Base-by-base conservation (phyloP, 2,329 filamentous ascomycete genomes). In the Stachybotrys elegans region DNA sequence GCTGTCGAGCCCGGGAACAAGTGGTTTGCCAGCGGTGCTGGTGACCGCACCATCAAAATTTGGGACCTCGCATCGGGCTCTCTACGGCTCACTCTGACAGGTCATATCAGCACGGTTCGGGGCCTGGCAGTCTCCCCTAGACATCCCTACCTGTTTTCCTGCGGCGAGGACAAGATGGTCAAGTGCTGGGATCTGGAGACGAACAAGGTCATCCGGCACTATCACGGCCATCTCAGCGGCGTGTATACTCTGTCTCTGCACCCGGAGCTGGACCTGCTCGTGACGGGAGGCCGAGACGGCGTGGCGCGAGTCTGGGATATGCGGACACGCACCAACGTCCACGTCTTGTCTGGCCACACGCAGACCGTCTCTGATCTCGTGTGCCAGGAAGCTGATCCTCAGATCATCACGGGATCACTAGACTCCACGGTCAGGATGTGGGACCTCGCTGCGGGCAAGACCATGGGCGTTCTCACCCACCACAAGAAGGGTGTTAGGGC, bases 151-250 rank as follows among this genome's bases (percentile, higher is more conserved):
- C 78, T 98, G 9, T 98, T 98, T 67, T 95, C 90, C 11, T 98
- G 93, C 59, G 94, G 89, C 46, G 93, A 98, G 67, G 93, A 98
- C 65, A 98, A 98, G 73, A 96, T 96, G 91, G 93, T 98, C 50
- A 98, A 98, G 69, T 98, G 93, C 70, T 98, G 93, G 93, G 93
- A 98, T 70, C 71, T 98, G 52, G 93, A 98, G 67, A 96, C 92
- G n/a, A 98, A 98, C 72, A 96, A 96, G 67, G 93, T 98, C 48
- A 96, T 97, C 60, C 81, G 92, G 31, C 90, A 96, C 67, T 98
- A 97, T 65, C 93, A 98, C 63, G 94, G 94, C 16, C 93, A 98
- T 69, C 72, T 98, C 19, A 95, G 88, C 56, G 93, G 93, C 51
- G 93, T 98, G 4, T 98, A 98, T 68, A 91, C 91, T 1, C 73